These are phyloP conservation scores for Populus alba DNA, from an alignment of 345 rosid genomes.

Conservation along the genomic window DNA sequence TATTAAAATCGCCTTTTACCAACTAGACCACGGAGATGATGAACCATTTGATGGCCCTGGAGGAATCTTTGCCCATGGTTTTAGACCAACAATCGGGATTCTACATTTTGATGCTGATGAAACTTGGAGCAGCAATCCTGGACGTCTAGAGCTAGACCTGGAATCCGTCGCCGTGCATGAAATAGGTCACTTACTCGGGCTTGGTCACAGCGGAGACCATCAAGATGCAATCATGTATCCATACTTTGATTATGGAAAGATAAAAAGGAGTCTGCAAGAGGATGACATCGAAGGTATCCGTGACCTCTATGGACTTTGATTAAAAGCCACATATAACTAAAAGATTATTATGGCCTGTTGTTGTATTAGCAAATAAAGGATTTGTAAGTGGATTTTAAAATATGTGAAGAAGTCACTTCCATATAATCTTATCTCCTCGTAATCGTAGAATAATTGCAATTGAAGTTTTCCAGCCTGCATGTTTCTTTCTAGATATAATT, in stretches of 20 bases:
- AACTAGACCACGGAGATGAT: conserved; percentile 18
- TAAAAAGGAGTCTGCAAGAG: background rate
- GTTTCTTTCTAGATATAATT: too few species aligned
- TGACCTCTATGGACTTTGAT: background rate
- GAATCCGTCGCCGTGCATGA: conserved; percentile 34
- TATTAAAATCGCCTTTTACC: conserved; percentile 15
- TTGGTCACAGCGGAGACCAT: conserved; percentile 12
- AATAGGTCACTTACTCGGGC: conserved; percentile 29
- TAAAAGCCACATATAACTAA: too few species aligned
- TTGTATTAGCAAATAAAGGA: too few species aligned
- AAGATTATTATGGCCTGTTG: too few species aligned
- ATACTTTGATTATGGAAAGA: background rate
- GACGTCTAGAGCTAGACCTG: conserved; percentile 18
- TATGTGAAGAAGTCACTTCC: too few species aligned
- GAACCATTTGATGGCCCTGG: conserved; percentile 18
- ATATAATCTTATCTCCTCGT: too few species aligned
- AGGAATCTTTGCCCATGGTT: conserved; percentile 18
- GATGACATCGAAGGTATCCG: conserved; percentile 10
- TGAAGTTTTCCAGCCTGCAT: too few species aligned
- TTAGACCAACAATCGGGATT: conserved; percentile 7
- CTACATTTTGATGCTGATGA: conserved; percentile 31
- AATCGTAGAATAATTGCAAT: too few species aligned
- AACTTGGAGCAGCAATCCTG: conserved; percentile 16
- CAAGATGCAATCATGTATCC: conserved; percentile 25
- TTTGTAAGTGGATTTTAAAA: too few species aligned